Base-by-base conservation (phyloP, 139 green algal genomes). In the Haematococcus sp. region DNA sequence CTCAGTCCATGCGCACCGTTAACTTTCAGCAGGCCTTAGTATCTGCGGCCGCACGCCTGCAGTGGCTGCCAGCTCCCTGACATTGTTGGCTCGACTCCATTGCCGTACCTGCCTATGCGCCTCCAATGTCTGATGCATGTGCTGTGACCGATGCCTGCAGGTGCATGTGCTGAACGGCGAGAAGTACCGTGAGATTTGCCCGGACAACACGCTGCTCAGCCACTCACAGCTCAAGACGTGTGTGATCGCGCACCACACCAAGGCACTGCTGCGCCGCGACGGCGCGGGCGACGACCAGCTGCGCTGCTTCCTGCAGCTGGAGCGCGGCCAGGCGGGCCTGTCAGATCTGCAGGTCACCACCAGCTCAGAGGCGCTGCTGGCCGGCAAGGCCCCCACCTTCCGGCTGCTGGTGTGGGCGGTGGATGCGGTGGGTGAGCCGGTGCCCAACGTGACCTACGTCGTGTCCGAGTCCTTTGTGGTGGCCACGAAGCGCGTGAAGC, bases 161-260 rank as follows among this genome's bases (percentile, higher is more conserved):
- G 63, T 86, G 40, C 81, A 90, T 59, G 81, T 87, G 49, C 70
- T 90, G 11, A 90, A 87, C 58, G 81, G 85, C n/a, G 85, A 90
- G 75, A 90, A 86, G 79, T 90, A 90, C 79, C 79, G 79, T 52
- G 85, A 90, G 81, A 71, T 90, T 13, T 90, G 85, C 54, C 81
- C 85, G 2, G 84, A 89, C 68, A 87, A 87, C 76, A 86, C 76
- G 34, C 76, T 89, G 43, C 81, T 89, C 17, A 76, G 71, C 25
- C 71, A 72, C 63, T 33, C n/a, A 28, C 70, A 83, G 74, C 74
- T 89, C 63, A 66, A 71, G 25, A 70, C 34, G 20, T 89, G 84
- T 74, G 74, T 89, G 54, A 85, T 89, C 49, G 61, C 66, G 16
- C 74, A 87, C 70, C 76, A 86, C 64, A 82, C 75, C 7, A 86